Percentiles rank a stretch among this genome's conserved stretches.
Evolutionary conservation across 352 stramenopile species (phyloP).

Genomic region (Globisporangium nodosum): DNA sequence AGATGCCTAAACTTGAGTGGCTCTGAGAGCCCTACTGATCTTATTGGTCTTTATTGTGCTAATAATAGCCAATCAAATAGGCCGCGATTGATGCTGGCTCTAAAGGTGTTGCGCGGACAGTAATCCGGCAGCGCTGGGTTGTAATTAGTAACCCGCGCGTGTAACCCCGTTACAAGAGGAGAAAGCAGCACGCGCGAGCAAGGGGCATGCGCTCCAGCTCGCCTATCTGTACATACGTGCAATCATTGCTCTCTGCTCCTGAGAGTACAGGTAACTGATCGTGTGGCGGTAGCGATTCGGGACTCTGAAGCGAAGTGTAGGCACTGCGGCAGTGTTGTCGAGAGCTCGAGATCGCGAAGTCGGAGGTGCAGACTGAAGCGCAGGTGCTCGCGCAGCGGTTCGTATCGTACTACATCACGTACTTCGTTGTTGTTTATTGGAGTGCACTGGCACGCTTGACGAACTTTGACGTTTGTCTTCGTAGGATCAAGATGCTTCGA

Average conservation of each 20-base stretch:
- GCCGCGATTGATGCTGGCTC: too few species aligned
- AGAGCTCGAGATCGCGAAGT: slow-evolving; percentile 28
- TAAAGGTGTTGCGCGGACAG: too few species aligned
- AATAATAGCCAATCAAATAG: too few species aligned
- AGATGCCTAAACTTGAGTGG: too few species aligned
- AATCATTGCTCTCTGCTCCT: neutral
- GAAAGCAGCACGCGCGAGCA: slow-evolving; percentile 15
- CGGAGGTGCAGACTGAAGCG: slow-evolving; percentile 28
- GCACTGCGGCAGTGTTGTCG: slow-evolving; percentile 27
- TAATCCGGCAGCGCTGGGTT: too few species aligned
- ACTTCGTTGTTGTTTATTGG: too few species aligned
- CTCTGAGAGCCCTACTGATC: too few species aligned
- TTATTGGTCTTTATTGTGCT: too few species aligned
- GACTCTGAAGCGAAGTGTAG: slow-evolving; percentile 24
- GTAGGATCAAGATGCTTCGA: slow-evolving; percentile 31
- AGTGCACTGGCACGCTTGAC: neutral
- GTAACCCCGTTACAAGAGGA: too few species aligned
- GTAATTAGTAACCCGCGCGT: too few species aligned
- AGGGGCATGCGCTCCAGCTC: slow-evolving; percentile 21
- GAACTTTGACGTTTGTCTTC: neutral
- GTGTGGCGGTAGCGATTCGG: neutral
- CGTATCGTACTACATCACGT: neutral
- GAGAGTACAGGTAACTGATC: neutral
- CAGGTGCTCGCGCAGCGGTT: slow-evolving; percentile 32
- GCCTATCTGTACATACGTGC: slow-evolving; percentile 20